Base-by-base conservation (phyloP, 2,329 filamentous ascomycete species). In the Colletotrichum falcatum region DNA sequence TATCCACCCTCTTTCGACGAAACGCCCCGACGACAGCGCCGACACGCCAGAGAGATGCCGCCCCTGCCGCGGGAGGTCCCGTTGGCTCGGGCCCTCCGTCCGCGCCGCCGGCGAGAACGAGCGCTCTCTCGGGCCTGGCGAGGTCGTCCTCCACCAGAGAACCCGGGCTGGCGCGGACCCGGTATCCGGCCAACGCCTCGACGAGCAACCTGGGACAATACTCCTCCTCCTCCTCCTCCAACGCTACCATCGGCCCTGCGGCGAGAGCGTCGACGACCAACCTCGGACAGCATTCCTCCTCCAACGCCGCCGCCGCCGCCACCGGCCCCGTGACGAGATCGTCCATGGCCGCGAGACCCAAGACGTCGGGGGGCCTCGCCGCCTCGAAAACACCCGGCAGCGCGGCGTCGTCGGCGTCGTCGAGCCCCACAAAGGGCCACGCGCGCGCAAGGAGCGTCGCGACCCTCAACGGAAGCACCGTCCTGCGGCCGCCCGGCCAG, bases 381-480 rank as follows among this genome's bases (percentile, higher is more conserved):
- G 53, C 75, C 14, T 39, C 60, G 6, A 66, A 26, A 28, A 39
- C 20, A 23, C 37, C 12, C 28, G 11, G 28, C 54, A 35, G 37
- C 14, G 30, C 58, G 3, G 26, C 46, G n/a, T 49, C 75, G 7
- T 53, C 63, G 30, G 63, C 73, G 28, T 55, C 73, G 7, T 63
- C 61, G 54, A 73, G 64, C 42, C 65, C 76, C 28, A 42, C 66
- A 4, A 28, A 65, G 14, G 76, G 76, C 20, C 83, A 84, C 70
- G 56, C 76, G 12, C 79, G 83, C 58, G 79, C 82, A n/a, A 82
- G 79, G 73, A 83, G 82, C n/a, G 81, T 80, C 5, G 80, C 79
- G 5, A 72, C 78, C 6, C 79, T 84, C 18, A 80, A 79, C 16
- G 62, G 78, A 37, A 78, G 79, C 5, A 83, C 82, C 0, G 80